A percentile compares a stretch with the other conserved stretches of the same genome.
Conservation (phyloP, 441 rosid species). For the Kokia cookei region DNA sequence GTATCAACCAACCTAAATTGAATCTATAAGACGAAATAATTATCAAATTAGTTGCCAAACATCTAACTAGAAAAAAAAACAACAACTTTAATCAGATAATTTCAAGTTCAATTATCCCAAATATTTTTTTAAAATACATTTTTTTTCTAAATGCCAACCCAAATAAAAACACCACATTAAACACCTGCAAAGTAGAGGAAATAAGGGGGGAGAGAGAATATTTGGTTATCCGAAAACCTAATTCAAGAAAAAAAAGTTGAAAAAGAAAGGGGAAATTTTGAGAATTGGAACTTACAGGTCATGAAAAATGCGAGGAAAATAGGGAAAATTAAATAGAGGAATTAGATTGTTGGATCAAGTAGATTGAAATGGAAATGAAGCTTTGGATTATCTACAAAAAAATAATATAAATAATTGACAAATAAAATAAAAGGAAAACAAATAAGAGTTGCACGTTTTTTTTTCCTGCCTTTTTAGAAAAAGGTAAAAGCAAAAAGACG, state of each 20-base stretch:
- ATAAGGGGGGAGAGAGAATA: neutral
- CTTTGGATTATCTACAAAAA: neutral
- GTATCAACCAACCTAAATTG: neutral
- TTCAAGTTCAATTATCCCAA: neutral
- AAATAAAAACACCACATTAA: neutral
- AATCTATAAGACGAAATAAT: neutral
- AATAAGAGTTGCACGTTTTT: neutral
- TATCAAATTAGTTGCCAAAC: neutral
- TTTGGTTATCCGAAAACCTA: neutral
- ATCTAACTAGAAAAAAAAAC: neutral
- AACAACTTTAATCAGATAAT: neutral
- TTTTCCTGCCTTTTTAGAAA: neutral
- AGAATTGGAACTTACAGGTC: slow-evolving; percentile 5
- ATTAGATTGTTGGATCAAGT: neutral
- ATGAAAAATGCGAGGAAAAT: neutral
- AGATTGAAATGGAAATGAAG: neutral
- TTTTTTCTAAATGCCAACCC: too few species aligned
- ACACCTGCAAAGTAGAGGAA: too few species aligned
- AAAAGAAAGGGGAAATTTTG: neutral
- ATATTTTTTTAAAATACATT: too few species aligned
- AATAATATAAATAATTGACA: neutral
- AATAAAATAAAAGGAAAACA: neutral
- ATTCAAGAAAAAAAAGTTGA: neutral
- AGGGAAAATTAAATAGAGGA: neutral
- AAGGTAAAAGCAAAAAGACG: neutral